Evolutionary conservation across 2,329 filamentous ascomycete species (phyloP), one percentile per base, ranked within the genome.

Genomic region (Madurella mycetomatis): DNA sequence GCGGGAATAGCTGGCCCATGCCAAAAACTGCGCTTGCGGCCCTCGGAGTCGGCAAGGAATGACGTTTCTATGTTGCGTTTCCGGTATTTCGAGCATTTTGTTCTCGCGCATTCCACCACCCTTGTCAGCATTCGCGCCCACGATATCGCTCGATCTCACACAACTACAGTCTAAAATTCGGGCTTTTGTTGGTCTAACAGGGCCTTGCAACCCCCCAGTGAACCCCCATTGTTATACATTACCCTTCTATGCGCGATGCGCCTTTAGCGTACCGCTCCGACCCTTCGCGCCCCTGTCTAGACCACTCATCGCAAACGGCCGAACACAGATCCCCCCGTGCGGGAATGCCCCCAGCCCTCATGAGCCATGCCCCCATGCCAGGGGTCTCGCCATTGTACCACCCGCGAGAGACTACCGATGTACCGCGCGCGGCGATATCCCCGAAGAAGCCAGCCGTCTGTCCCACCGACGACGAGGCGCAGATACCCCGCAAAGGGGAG

Each of bases 301-400:
- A 16, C 45, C 39, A 47, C 47, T 31, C 51, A 32, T 56, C 52
- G 47, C 56, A 49, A 41, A 54, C 58, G 49, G 48, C 56, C 52
- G 55, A 54, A 47, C 51, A 47, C 44, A 52, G 19, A 5, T 47
- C 50, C 46, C 31, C 47, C 41, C 49, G 55, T 60, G 63, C 64
- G 69, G 76, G 74, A 72, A 83, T 83, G 79, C 75, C 81, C 72
- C 73, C 76, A 68, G 73, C 76, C 65, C 71, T 78, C 64, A 69
- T 77, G 67, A 77, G 78, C 68, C 73, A 86, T 83, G 80, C 75
- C 70, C 73, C 81, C 66, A 76, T 81, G 76, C 74, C 82, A 68
- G 78, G 78, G 63, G 70, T 75, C 65, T 70, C 75, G 66, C 70
- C 75, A 65, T 70, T 65, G 58, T 63, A 70, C 64, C 65, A 66